These are phyloP conservation scores for Diplodia scrobiculata DNA, from an alignment of 2,329 filamentous ascomycete species.

Conservation along the genomic window DNA sequence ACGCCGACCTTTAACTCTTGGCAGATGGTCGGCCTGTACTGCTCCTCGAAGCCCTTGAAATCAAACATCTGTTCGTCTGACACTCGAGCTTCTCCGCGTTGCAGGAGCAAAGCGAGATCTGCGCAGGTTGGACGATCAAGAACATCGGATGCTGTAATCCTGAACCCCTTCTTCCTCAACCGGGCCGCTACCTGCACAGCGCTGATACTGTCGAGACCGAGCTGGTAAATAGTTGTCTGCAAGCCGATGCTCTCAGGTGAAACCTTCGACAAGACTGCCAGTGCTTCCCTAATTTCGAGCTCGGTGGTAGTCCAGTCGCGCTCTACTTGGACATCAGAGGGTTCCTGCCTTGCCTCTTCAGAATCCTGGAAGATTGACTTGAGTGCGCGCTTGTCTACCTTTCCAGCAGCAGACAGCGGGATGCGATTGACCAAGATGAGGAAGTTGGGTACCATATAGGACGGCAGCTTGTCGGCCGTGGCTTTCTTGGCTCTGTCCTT, in stretches of 20 bases:
- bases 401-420: constrained; percentile 46
- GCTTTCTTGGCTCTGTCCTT: constrained; percentile 33
- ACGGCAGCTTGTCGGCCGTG: constrained; percentile 37
- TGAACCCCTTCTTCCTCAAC: constrained; percentile 62
- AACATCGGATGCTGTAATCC: constrained; percentile 70
- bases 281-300: constrained; percentile 55
- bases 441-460: constrained; percentile 46
- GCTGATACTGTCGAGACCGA: constrained; percentile 91
- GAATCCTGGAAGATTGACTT: constrained; percentile 37
- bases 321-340: constrained; percentile 22
- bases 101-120: constrained; percentile 37
- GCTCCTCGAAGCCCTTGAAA: constrained; percentile 55
- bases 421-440: constrained; percentile 40
- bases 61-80: constrained; percentile 43
- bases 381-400: constrained; percentile 45
- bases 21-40: constrained; percentile 44
- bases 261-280: constrained; percentile 62
- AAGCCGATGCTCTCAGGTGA: constrained; percentile 56
- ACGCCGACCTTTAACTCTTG: constrained; percentile 38
- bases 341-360: constrained; percentile 26
- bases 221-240: constrained; percentile 74
- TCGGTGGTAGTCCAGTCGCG: constrained; percentile 58
- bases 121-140: constrained; percentile 57
- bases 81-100: neutral
- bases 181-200: constrained; percentile 73